Evolutionary conservation across 345 rosid genomes (phyloP), one percentile per base, ranked within the genome.

Genomic region (Linum usitatissimum): DNA sequence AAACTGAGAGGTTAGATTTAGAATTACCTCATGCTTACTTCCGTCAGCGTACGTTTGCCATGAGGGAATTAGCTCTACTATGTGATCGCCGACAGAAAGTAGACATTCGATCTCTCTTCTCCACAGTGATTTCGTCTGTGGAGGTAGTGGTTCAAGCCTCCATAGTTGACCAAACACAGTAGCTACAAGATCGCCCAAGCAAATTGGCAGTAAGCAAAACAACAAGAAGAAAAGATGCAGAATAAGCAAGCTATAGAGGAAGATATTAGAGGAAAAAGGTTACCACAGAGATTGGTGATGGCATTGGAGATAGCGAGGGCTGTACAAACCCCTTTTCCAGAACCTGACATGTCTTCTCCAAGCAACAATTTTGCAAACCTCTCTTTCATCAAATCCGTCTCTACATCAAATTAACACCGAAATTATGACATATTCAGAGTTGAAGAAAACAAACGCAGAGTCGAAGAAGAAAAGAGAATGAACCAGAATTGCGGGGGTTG

Each of bases 321-420:
- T 12, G 98, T 85, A 70, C 87, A 85, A 62, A 86, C 98, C 56
- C 98, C 96, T 86, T 85, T 85, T 15, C 98, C 98, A 64, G 88
- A 70, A 59, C 96, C 96, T 28, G 98, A 92, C 98, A 92, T 92
- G 75, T 92, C 98, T 77, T 91, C 96, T n/a, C 98, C 98, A 1
- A 89, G 84, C 75, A 92, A 70, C 67, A 92, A 89, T 80, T 92
- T 92, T 30, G 95, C 80, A 38, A 87, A 89, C 75, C 93, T 87
- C 68, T 92, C 98, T 74, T 77, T 92, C 98, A 89, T 92, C 76
- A 77, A 18, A 55, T 55, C 59, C 30, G 30, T 19, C 21, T 18
- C 59, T 55, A 28, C 59, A 45, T 6, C 17, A 45, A 45, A 45
- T 7, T 0, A 1, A 45, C 17, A 45, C 51, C 51, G 10, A 34